These are phyloP conservation scores for Marasmius sp. DNA, from an alignment of 1,284 basidiomycete species.

Conservation along the genomic window DNA sequence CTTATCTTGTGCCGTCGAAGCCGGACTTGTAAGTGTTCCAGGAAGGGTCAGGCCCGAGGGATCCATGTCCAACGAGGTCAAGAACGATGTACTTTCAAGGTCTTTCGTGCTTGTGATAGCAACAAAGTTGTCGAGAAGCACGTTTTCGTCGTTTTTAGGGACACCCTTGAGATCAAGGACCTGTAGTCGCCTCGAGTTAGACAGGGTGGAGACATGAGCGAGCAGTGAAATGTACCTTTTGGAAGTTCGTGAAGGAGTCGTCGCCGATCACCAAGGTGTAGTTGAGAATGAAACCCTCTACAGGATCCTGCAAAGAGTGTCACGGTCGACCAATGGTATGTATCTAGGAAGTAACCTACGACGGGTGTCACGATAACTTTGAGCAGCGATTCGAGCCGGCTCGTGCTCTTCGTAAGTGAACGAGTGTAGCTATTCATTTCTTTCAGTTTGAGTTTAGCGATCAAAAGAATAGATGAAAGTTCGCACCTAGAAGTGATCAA, in stretches of 20 bases:
- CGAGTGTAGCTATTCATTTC: conserved; percentile 66
- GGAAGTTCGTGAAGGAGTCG: conserved; percentile 92
- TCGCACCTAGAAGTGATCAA: conserved; percentile 56
- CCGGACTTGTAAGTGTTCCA: conserved; percentile 56
- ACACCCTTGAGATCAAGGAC: conserved; percentile 95
- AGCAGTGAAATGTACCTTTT: conserved; percentile 68
- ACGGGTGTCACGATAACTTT: conserved; percentile 93
- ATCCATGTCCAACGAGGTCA: conserved; percentile 94
- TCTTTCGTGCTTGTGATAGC: conserved; percentile 89
- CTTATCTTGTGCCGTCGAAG: conserved; percentile 53
- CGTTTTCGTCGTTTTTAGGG: conserved; percentile 82
- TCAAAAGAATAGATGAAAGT: neutral
- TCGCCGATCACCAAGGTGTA: conserved; percentile 92
- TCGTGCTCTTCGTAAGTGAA: conserved; percentile 77
- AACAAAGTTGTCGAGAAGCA: conserved; percentile 88
- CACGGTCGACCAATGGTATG: neutral
- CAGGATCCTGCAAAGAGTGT: conserved; percentile 62
- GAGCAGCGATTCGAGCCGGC: conserved; percentile 84
- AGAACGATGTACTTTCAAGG: conserved; percentile 85
- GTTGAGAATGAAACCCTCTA: conserved; percentile 91
- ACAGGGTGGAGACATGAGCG: neutral
- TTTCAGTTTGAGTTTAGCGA: neutral
- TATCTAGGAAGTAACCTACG: conserved; percentile 42
- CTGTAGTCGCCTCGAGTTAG: conserved; percentile 39
- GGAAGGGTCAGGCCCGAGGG: conserved; percentile 48